Conservation (phyloP, 805 yeast genomes). For the Pichia cephalocereana region DNA sequence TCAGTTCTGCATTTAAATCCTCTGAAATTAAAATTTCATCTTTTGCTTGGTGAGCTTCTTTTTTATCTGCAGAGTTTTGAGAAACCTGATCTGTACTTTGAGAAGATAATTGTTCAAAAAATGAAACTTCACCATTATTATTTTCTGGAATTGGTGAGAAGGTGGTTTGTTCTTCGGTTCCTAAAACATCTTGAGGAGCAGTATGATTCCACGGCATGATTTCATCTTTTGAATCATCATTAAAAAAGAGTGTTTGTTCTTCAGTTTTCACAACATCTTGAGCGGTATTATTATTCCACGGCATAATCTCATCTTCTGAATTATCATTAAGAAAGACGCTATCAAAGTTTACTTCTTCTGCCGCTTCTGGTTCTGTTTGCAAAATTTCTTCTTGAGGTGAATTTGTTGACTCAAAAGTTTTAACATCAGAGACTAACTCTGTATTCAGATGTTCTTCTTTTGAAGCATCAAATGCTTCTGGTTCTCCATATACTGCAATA, state of each 20-base stretch:
- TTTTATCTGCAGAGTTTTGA: not conserved
- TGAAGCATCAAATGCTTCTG: too few species aligned
- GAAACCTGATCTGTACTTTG: not conserved
- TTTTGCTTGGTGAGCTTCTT: not conserved
- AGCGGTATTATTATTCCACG: slow-evolving; percentile 5
- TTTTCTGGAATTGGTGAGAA: too few species aligned
- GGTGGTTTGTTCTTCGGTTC: not conserved
- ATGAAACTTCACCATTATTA: not conserved
- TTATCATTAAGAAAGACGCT: not conserved
- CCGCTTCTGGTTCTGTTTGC: too few species aligned
- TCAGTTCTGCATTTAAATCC: not conserved
- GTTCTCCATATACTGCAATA: too few species aligned
- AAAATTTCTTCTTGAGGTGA: too few species aligned
- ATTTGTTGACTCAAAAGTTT: too few species aligned
- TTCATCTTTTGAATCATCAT: not conserved
- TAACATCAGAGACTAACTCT: too few species aligned
- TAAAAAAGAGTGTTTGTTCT: not conserved
- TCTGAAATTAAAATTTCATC: not conserved
- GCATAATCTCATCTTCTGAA: not conserved
- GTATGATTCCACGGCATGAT: slow-evolving; percentile 6
- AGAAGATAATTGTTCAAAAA: not conserved
- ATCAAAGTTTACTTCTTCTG: too few species aligned
- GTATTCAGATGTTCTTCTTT: too few species aligned
- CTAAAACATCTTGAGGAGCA: slow-evolving; percentile 4
- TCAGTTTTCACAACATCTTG: not conserved